Evolutionary conservation across 2,329 filamentous ascomycete genomes (phyloP).

Genomic region (Xylaria sp.): DNA sequence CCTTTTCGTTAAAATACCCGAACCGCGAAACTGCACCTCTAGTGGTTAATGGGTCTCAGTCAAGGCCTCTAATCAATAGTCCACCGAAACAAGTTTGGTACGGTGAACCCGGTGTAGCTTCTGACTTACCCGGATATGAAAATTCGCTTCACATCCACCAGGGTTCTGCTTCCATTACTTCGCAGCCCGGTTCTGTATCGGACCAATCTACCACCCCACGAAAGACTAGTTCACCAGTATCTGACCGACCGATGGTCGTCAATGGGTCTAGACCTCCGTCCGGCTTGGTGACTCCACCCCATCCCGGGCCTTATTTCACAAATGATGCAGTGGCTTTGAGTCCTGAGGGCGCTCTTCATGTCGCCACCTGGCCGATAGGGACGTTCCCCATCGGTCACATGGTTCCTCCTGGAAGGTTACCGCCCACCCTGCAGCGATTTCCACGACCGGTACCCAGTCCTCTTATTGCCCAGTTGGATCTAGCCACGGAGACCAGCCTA

Average conservation of each 20-base stretch:
- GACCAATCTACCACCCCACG: constrained; percentile 38
- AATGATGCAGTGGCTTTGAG: constrained; percentile 47
- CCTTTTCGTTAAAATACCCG: constrained; percentile 53
- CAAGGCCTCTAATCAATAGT: constrained; percentile 45
- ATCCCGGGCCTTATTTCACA: constrained; percentile 41
- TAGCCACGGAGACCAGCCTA: constrained; percentile 60
- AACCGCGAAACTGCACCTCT: constrained; percentile 50
- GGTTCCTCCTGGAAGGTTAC: constrained; percentile 13
- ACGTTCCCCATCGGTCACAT: constrained; percentile 3
- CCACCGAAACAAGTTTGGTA: constrained; percentile 46
- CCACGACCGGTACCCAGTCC: constrained; percentile 59
- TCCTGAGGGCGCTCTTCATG: constrained; percentile 35
- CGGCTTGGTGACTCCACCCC: constrained; percentile 24
- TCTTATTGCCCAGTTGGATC: constrained; percentile 65
- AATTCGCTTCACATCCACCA: constrained; percentile 54
- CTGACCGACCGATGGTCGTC: constrained; percentile 63
- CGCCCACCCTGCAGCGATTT: constrained; percentile 40
- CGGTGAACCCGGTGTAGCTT: constrained; percentile 41
- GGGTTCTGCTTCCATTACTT: constrained; percentile 41
- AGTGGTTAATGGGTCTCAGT: constrained; percentile 56
- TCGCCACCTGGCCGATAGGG: constrained; percentile 39
- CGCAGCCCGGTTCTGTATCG: constrained; percentile 38
- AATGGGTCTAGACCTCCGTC: constrained; percentile 44
- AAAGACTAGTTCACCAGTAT: constrained; percentile 44
- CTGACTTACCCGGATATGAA: constrained; percentile 50